Conservation (phyloP, 352 stramenopile species). For the Phytophthora palmivora region DNA sequence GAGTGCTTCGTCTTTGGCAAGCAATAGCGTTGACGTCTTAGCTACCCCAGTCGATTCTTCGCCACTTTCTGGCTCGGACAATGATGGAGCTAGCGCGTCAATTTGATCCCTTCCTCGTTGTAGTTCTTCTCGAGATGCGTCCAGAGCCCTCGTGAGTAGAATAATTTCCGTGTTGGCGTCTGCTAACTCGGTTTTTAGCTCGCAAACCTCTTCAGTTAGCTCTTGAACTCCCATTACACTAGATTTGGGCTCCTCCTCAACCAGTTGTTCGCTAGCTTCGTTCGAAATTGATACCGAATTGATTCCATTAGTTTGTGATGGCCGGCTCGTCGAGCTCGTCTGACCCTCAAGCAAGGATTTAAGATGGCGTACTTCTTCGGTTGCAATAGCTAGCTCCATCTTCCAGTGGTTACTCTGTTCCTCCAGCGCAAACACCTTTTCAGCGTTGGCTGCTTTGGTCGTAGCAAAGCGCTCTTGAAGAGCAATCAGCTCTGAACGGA, state of each 20-base stretch:
- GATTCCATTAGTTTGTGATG: conserved; percentile 1
- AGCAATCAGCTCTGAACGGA: conserved; percentile 26
- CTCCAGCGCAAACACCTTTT: conserved; percentile 50
- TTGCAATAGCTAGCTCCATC: conserved; percentile 23
- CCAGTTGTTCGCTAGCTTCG: conserved; percentile 6
- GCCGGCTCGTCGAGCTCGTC: neutral
- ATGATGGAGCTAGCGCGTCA: conserved; percentile 13
- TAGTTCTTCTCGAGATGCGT: conserved; percentile 32
- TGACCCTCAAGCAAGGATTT: conserved; percentile 11
- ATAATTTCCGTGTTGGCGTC: conserved; percentile 36
- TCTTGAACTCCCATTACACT: conserved; percentile 11
- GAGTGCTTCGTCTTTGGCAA: conserved; percentile 34
- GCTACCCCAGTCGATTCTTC: conserved; percentile 18
- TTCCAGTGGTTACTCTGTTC: conserved; percentile 40
- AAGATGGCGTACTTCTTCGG: conserved; percentile 29
- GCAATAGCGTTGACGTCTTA: conserved; percentile 19
- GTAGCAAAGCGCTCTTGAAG: conserved; percentile 45
- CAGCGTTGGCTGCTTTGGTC: conserved; percentile 47
- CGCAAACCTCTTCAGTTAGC: conserved; percentile 29
- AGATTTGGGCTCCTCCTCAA: conserved; percentile 10
- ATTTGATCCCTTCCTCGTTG: conserved; percentile 25
- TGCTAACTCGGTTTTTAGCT: conserved; percentile 29
- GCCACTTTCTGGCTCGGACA: conserved; percentile 26
- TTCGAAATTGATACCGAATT: neutral
- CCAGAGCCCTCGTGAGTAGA: conserved; percentile 30